Evolutionary conservation across 768 basidiomycete genomes (phyloP).

Genomic region (Mycena capillaripes): DNA sequence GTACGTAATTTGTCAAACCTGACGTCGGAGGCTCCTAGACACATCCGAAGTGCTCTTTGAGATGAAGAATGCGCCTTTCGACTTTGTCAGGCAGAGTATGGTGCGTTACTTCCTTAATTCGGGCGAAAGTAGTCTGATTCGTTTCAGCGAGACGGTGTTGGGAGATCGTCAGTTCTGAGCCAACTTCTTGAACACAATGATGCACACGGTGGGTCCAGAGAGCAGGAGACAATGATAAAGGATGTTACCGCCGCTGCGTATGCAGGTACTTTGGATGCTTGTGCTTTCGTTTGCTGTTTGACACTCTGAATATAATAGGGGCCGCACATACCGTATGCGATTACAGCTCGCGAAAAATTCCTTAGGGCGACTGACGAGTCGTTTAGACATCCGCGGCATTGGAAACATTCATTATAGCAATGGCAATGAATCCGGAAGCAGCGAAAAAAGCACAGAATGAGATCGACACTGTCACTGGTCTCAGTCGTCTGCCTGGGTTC

Average conservation of each 20-base stretch:
- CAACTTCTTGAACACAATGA: background rate
- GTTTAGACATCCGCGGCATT: constrained; percentile 39
- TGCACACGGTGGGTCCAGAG: constrained; percentile 20
- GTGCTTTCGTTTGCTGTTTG: background rate
- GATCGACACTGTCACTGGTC: constrained; percentile 46
- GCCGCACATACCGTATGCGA: constrained; percentile 10
- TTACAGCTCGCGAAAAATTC: background rate
- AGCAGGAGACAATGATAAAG: constrained; percentile 39
- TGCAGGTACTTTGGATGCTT: constrained; percentile 37
- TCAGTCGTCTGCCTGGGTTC: constrained; percentile 43
- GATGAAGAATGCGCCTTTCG: constrained; percentile 22
- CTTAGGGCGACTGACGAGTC: background rate
- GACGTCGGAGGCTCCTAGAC: background rate
- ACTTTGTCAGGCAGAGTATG: constrained; percentile 22
- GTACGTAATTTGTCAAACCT: background rate
- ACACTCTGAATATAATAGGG: background rate
- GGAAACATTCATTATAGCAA: constrained; percentile 41
- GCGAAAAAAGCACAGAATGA: constrained; percentile 44
- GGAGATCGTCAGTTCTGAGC: constrained; percentile 17
- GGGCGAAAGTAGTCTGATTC: background rate
- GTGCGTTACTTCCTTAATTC: background rate
- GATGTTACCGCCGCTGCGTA: constrained; percentile 47
- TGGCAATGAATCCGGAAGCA: constrained; percentile 44
- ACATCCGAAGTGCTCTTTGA: background rate
- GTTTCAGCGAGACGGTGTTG: constrained; percentile 13